Conservation (phyloP, 75 land plant species). For the Picea sitchensis region DNA sequence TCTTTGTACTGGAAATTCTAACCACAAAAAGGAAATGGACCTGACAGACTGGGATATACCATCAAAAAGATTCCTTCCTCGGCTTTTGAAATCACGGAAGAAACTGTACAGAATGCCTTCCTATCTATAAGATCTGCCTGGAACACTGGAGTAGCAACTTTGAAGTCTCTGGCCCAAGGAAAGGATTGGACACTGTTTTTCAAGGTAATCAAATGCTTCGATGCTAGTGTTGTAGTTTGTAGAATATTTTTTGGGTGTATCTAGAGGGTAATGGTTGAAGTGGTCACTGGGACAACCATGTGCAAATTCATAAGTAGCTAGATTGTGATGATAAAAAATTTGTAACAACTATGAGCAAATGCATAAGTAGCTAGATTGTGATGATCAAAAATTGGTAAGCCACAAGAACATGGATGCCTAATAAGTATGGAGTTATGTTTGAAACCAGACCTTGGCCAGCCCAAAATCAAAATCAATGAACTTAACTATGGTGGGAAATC, state of each 20-base stretch:
- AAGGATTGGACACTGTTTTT: slow-evolving; percentile 43
- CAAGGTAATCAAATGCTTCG: slow-evolving; percentile 39
- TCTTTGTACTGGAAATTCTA: neutral
- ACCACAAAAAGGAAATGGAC: slow-evolving; percentile 1
- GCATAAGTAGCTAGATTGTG: neutral
- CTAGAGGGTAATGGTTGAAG: no score
- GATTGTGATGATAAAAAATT: neutral
- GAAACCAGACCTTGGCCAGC: neutral
- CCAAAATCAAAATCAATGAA: neutral
- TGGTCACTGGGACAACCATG: no score
- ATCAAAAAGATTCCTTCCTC: slow-evolving; percentile 22
- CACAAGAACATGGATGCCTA: no score
- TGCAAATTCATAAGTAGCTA: neutral
- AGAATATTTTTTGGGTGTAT: no score
- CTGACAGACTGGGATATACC: slow-evolving; percentile 37
- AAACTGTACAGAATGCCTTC: slow-evolving; percentile 17
- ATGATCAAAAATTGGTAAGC: neutral
- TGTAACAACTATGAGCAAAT: no score
- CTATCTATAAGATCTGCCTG: slow-evolving; percentile 26
- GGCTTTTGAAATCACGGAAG: slow-evolving; percentile 41
- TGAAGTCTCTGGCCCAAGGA: slow-evolving; percentile 31
- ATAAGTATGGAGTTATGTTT: neutral
- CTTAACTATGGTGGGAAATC: neutral
- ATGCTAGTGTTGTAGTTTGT: no score
- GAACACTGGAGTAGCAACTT: slow-evolving; percentile 22